Percentiles rank a stretch among this genome's conserved stretches.
These are phyloP conservation scores for Misopates orontium DNA, from an alignment of 257 asterid genomes.

Conservation along the genomic window DNA sequence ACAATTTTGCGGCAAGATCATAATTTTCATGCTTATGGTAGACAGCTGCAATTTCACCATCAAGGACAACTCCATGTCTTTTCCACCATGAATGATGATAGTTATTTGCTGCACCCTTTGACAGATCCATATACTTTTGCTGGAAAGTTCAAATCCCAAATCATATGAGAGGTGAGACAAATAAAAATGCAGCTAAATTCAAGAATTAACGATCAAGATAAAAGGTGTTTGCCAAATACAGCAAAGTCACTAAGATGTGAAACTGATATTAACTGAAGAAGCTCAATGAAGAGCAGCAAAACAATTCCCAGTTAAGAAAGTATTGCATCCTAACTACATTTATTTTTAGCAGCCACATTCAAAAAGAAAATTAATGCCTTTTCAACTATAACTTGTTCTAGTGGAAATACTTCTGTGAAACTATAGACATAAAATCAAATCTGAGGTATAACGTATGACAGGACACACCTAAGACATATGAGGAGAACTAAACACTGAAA, in stretches of 20 bases:
- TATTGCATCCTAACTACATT: slow-evolving; percentile 9
- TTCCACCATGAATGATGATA: slow-evolving; percentile 99
- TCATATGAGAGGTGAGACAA: slow-evolving; percentile 24
- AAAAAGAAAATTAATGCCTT: not conserved
- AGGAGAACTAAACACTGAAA: slow-evolving; percentile 20
- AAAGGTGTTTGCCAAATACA: slow-evolving; percentile 18
- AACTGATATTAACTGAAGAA: not conserved
- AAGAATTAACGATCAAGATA: not conserved
- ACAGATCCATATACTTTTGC: slow-evolving; percentile 87
- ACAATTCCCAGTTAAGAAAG: slow-evolving; percentile 25
- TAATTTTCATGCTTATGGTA: slow-evolving; percentile 79
- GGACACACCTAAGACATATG: not conserved
- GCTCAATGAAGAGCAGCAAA: slow-evolving; percentile 26
- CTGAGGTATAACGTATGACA: slow-evolving; percentile 9
- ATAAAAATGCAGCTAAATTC: slow-evolving; percentile 14
- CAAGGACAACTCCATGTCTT: slow-evolving; percentile 99
- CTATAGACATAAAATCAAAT: not conserved
- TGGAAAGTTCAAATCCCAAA: slow-evolving; percentile 34
- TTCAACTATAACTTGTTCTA: slow-evolving; percentile 16
- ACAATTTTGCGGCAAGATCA: slow-evolving; percentile 84
- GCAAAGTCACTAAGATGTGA: slow-evolving; percentile 20
- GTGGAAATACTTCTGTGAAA: slow-evolving; percentile 16
- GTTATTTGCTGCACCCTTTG: slow-evolving; percentile 96
- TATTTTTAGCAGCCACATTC: not conserved
- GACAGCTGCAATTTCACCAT: slow-evolving; percentile 96